A percentile compares a stretch with the other conserved stretches of the same genome.
Conservation (phyloP, 2,329 filamentous ascomycete genomes). For the Calonectria honghensis region DNA sequence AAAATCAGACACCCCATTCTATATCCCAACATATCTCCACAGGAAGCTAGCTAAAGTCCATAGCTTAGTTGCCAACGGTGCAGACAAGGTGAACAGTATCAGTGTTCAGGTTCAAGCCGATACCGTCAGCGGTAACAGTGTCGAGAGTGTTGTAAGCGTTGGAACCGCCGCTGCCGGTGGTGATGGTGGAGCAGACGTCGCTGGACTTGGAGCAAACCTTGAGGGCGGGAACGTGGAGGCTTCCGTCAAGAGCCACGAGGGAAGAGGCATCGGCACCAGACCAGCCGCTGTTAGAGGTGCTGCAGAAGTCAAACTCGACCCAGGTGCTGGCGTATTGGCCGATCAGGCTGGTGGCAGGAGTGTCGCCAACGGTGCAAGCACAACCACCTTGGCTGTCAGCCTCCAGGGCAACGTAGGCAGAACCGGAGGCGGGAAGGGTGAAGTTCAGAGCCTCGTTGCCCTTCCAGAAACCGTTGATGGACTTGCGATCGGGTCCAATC, state of each 20-base stretch:
- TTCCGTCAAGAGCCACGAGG: constrained; percentile 67
- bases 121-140: constrained; percentile 63
- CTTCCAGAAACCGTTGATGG: constrained; percentile 71
- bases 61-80: constrained; percentile 56
- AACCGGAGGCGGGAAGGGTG: constrained; percentile 60
- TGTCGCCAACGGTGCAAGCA: constrained; percentile 61
- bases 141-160: constrained; percentile 60
- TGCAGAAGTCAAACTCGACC: constrained; percentile 71
- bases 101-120: constrained; percentile 63
- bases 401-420: constrained; percentile 67
- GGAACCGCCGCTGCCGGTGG: constrained; percentile 58
- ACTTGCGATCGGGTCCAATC: constrained; percentile 66
- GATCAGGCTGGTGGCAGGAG: constrained; percentile 57
- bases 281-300: constrained; percentile 69
- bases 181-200: constrained; percentile 65
- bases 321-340: constrained; percentile 68
- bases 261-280: constrained; percentile 71
- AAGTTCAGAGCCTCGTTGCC: constrained; percentile 65
- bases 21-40: not conserved
- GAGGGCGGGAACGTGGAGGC: constrained; percentile 59
- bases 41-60: too few relatives aligned
- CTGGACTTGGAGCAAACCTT: constrained; percentile 58
- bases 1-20: constrained; percentile 41
- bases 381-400: constrained; percentile 69
- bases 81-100: constrained; percentile 56